Evolutionary conservation across 73 alveolate genomes (phyloP), one percentile per base, ranked within the genome.

Genomic region (Tetrahymena borealis): DNA sequence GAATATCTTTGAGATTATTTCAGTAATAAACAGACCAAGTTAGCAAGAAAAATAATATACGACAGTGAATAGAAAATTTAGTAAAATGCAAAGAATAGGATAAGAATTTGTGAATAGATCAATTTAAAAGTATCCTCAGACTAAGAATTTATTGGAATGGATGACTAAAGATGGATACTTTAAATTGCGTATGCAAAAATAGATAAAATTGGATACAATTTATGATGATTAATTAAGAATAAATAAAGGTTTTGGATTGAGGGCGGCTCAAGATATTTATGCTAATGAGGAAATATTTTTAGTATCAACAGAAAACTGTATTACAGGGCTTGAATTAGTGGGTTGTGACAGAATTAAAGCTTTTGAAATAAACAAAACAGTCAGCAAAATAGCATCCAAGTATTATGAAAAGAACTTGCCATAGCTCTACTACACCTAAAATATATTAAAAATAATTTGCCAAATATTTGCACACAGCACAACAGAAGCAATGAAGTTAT

Each of bases 341-440:
- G 85, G 28, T 28, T 60, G 85, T 18, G 85, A 60, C 28, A 60
- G 85, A 60, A 60, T 60, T 60, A 60, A 60, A 9, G 33, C 85
- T 13, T 60, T 60, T 9, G 85, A 60, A 60, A 60, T 60, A 13
- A 60, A 60, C 9, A 60, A 60, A 35, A 60, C 85, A 7, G 85
- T 60, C 31, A 60, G 85, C 85, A 60, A 1, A 28, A 60, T 60
- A 24, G 85, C 85, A 60, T 60, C 85, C 28, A 60, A 60, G 28
- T 60, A 60, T 60, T 60, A 60, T 60, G 85, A 60, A 60, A 60
- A 60, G 85, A 60, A 60, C 9, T 60, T 60, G 28, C 33, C 85
- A 60, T 60, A 60, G 85, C 85, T 60, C 85, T 60, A 60, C 85
- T 60, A 60, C 85, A 60, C 85, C n/a, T 60, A 60, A 60, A 60